These are phyloP conservation scores for Mycena filopes DNA, from an alignment of 768 basidiomycete genomes.

Conservation along the genomic window DNA sequence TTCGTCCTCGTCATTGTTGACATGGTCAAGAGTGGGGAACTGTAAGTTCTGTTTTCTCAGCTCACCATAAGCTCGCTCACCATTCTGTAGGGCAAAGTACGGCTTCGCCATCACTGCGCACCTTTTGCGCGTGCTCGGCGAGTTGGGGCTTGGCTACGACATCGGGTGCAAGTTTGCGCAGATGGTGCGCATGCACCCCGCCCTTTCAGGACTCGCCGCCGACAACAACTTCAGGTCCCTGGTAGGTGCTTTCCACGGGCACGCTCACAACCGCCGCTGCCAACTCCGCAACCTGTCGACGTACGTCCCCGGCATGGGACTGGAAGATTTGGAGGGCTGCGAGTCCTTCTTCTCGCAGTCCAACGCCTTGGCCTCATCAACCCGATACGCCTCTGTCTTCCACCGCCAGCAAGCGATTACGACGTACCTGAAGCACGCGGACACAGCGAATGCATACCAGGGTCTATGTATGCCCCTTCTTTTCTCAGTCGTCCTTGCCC, in stretches of 20 bases:
- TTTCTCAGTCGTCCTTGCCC: no score
- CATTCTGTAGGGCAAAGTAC: neutral
- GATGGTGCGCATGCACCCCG: no score
- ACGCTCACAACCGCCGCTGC: constrained; percentile 23
- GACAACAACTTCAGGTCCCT: neutral
- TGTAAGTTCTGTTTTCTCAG: neutral
- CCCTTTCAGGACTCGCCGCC: neutral
- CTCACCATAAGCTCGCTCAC: neutral
- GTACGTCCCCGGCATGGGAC: constrained; percentile 19
- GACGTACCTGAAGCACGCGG: neutral
- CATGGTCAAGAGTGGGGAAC: constrained; percentile 36
- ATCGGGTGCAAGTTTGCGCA: neutral
- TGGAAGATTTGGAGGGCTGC: constrained; percentile 29
- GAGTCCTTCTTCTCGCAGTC: constrained; percentile 26
- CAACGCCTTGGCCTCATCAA: constrained; percentile 18
- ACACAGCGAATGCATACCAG: neutral
- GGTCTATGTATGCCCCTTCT: no score
- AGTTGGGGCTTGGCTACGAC: constrained; percentile 3
- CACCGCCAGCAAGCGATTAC: constrained; percentile 28
- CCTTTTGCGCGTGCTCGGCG: neutral
- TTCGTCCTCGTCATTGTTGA: constrained; percentile 33
- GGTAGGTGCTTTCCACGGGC: constrained; percentile 18
- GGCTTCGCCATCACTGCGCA: neutral
- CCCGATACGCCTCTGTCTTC: constrained; percentile 4
- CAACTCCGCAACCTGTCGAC: constrained; percentile 19